Percentiles rank a stretch among this genome's conserved stretches.
phyloP scores from a whole-genome alignment of 148 eudicot species.

The Suaeda aralocaspica region DNA sequence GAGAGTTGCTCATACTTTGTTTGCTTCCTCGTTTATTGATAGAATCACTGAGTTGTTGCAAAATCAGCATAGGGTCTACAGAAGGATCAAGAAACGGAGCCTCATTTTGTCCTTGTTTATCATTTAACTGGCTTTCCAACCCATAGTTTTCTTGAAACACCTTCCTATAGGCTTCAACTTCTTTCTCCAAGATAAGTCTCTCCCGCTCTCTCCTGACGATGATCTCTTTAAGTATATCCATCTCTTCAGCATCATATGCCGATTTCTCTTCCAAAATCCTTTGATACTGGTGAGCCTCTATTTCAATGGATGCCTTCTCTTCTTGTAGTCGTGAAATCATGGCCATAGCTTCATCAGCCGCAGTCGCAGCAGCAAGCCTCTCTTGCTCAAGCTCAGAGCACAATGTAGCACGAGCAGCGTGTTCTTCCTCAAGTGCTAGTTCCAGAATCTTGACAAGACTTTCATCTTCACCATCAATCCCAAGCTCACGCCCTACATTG shows the following conservation, averaged over 20 bases:
- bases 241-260: slow-evolving; percentile 85
- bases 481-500: slow-evolving; percentile 18
- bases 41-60: slow-evolving; percentile 49
- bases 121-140: slow-evolving; percentile 26
- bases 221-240: slow-evolving; percentile 85
- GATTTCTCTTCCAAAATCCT: slow-evolving; percentile 92
- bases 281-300: slow-evolving; percentile 91
- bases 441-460: slow-evolving; percentile 45
- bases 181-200: slow-evolving; percentile 72
- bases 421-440: slow-evolving; percentile 67
- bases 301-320: slow-evolving; percentile 87
- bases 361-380: slow-evolving; percentile 85
- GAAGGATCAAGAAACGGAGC: slow-evolving; percentile 33
- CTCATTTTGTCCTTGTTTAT: slow-evolving; percentile 23
- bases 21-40: slow-evolving; percentile 34
- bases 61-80: slow-evolving; percentile 55
- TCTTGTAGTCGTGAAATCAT: slow-evolving; percentile 87
- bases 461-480: slow-evolving; percentile 34
- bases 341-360: slow-evolving; percentile 98
- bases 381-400: slow-evolving; percentile 85
- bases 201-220: slow-evolving; percentile 73
- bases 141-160: slow-evolving; percentile 43
- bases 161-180: slow-evolving; percentile 68
- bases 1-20: slow-evolving; percentile 13
- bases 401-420: slow-evolving; percentile 57